Conservation (phyloP, 768 basidiomycete species). For the Boletus rubroflammeus region DNA sequence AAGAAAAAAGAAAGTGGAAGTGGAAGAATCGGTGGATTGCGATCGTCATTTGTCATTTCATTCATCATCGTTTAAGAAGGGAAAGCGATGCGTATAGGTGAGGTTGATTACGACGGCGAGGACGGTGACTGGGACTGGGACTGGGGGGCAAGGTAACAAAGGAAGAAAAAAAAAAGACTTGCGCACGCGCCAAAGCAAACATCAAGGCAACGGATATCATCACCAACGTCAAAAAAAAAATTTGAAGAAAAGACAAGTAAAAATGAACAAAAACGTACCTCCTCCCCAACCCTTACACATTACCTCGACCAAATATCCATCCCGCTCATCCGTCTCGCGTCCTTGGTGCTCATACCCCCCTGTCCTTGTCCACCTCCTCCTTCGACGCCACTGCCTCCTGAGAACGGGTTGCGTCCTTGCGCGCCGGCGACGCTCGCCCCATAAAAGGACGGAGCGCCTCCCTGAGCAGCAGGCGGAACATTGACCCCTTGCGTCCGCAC, state of each 20-base stretch:
- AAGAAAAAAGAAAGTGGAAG: background rate
- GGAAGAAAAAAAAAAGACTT: background rate
- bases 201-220: constrained; percentile 13
- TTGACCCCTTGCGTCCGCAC: constrained; percentile 44
- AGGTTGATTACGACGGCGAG: background rate
- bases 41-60: constrained; percentile 6
- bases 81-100: background rate
- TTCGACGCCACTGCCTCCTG: constrained; percentile 33
- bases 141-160: background rate
- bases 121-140: background rate
- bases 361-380: constrained; percentile 29
- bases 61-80: background rate
- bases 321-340: constrained; percentile 55
- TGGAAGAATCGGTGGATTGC: background rate
- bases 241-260: background rate
- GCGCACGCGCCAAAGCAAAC: background rate
- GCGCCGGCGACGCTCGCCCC: constrained; percentile 54
- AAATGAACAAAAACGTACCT: background rate
- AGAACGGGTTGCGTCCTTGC: constrained; percentile 39
- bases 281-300: constrained; percentile 18
- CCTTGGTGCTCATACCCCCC: constrained; percentile 45
- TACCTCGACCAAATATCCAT: constrained; percentile 78
- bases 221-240: background rate
- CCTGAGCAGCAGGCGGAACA: constrained; percentile 7
- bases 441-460: constrained; percentile 56